Evolutionary conservation across 2,329 filamentous ascomycete species (phyloP).

Genomic region (Dactylonectria estremocensis): DNA sequence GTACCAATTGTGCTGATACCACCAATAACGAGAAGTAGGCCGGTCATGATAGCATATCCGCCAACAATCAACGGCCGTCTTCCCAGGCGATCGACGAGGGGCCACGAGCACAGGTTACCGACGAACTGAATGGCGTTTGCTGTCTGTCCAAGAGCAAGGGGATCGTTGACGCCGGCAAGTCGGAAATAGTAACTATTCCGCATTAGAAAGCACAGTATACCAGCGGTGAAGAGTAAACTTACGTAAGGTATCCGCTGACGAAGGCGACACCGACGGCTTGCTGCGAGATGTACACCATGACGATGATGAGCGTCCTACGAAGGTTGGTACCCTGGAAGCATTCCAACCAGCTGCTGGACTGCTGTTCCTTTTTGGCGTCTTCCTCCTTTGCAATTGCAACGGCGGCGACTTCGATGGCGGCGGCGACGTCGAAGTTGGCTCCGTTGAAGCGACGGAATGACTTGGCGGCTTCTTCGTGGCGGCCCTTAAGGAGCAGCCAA

Average conservation of each 20-base stretch:
- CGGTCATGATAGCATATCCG: conserved; percentile 48
- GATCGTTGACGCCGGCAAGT: conserved; percentile 48
- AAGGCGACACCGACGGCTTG: conserved; percentile 52
- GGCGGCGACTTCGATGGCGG: conserved; percentile 33
- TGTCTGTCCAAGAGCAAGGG: conserved; percentile 48
- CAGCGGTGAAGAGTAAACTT: not conserved
- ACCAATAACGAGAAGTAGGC: conserved; percentile 49
- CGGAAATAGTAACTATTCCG: conserved; percentile 44
- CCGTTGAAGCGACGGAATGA: conserved; percentile 46
- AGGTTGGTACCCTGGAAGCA: conserved; percentile 49
- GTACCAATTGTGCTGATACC: conserved; percentile 50
- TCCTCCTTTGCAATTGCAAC: conserved; percentile 45
- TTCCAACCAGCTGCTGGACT: conserved; percentile 44
- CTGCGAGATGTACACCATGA: conserved; percentile 52
- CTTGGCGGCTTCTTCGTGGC: conserved; percentile 33
- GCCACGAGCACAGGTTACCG: conserved; percentile 51
- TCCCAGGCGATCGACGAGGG: conserved; percentile 50
- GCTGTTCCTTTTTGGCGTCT: conserved; percentile 41
- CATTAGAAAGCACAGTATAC: not conserved
- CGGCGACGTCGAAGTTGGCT: conserved; percentile 44
- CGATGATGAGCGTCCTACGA: conserved; percentile 49
- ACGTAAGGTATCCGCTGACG: conserved; percentile 49
- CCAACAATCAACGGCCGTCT: conserved; percentile 50
- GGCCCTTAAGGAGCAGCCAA: conserved; percentile 34
- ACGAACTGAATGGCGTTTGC: conserved; percentile 50